Evolutionary conservation across 225 moss, liverwort and hornwort species (phyloP).

Genomic region (Antitrichia curtipendula): DNA sequence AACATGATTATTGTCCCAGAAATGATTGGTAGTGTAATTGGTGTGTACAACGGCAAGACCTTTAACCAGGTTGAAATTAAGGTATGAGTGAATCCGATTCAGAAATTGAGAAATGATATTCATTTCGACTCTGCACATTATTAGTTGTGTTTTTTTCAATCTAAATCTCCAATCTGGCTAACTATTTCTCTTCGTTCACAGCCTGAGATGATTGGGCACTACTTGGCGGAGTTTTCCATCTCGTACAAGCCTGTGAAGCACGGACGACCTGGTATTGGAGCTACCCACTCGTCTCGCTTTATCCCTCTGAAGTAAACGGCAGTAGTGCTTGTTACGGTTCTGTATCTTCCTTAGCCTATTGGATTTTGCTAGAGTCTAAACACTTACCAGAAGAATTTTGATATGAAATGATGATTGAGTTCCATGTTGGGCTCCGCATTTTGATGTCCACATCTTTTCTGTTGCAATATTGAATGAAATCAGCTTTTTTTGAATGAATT

Average conservation of each 20-base stretch:
- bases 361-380: not conserved
- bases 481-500: not conserved
- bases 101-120: not conserved
- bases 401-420: not conserved
- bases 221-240: slow-evolving; percentile 9
- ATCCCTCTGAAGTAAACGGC: not conserved
- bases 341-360: not conserved
- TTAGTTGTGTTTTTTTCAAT: not conserved
- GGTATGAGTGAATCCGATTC: not conserved
- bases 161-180: not conserved
- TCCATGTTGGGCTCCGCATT: not conserved
- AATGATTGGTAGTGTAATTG: slow-evolving; percentile 3
- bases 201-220: slow-evolving; percentile 8
- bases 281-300: slow-evolving; percentile 6
- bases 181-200: not conserved
- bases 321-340: not conserved
- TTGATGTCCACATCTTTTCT: not conserved
- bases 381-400: not conserved
- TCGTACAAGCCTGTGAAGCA: slow-evolving; percentile 13
- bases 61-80: slow-evolving; percentile 7
- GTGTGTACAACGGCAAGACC: slow-evolving; percentile 12
- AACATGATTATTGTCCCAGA: slow-evolving; percentile 5
- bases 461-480: not conserved
- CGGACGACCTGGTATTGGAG: slow-evolving; percentile 3
- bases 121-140: not conserved